A percentile compares a stretch with the other conserved stretches of the same genome.
phyloP scores from a whole-genome alignment of 306 rosid genomes.

The Corylus heterophylla region DNA sequence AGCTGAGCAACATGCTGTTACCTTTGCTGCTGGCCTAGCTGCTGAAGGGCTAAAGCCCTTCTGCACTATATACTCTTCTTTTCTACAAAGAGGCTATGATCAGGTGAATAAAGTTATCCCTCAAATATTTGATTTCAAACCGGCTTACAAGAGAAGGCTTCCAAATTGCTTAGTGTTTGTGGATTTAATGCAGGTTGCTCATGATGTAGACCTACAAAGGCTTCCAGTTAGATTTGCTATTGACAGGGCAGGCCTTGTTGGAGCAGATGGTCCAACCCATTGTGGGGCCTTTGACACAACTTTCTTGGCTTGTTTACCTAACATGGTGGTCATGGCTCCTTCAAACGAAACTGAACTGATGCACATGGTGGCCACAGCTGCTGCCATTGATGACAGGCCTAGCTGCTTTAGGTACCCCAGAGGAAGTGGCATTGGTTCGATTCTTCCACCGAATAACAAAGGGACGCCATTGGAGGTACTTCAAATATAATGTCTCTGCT shows the following conservation, averaged over 20 bases:
- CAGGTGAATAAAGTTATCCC: slow-evolving; percentile 42
- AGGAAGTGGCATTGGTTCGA: slow-evolving; percentile 56
- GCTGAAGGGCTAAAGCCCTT: slow-evolving; percentile 65
- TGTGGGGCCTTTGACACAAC: slow-evolving; percentile 77
- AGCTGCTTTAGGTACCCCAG: slow-evolving; percentile 72
- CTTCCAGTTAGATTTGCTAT: slow-evolving; percentile 63
- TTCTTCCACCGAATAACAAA: slow-evolving; percentile 57
- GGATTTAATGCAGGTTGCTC: slow-evolving; percentile 43
- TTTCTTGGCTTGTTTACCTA: slow-evolving; percentile 70
- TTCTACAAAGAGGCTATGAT: slow-evolving; percentile 65
- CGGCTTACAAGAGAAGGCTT: not conserved
- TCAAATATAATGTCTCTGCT: too few species aligned
- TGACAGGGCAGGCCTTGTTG: slow-evolving; percentile 67
- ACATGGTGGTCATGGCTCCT: slow-evolving; percentile 78
- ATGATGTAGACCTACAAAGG: slow-evolving; percentile 74
- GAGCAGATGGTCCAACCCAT: slow-evolving; percentile 77
- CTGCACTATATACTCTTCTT: slow-evolving; percentile 69
- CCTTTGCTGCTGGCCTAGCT: slow-evolving; percentile 68
- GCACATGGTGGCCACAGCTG: slow-evolving; percentile 75
- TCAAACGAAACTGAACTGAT: slow-evolving; percentile 61
- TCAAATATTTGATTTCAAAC: not conserved
- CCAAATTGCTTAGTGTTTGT: not conserved
- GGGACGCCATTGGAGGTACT: slow-evolving; percentile 29
- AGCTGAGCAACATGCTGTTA: slow-evolving; percentile 71
- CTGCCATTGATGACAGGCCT: slow-evolving; percentile 62